These are phyloP conservation scores for Cladosporium colombiae DNA, from an alignment of 2,329 filamentous ascomycete genomes.

Conservation along the genomic window DNA sequence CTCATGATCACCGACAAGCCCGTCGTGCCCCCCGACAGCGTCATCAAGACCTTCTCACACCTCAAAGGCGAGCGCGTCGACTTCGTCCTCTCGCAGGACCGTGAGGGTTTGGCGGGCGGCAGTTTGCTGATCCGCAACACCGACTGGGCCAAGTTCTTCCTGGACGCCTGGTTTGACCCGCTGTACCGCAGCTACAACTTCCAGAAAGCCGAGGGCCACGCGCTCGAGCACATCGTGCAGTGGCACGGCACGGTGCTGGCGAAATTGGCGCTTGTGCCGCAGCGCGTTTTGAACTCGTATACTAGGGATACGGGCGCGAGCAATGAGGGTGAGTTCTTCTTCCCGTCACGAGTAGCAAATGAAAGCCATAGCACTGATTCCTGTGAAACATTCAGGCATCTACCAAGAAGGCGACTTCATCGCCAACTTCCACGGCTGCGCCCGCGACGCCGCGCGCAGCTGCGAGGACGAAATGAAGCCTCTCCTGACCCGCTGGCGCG, in stretches of 20 bases:
- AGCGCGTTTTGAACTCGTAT: constrained; percentile 81
- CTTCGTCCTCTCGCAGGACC: constrained; percentile 81
- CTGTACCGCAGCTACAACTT: constrained; percentile 94
- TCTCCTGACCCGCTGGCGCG: constrained; percentile 45
- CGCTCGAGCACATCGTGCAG: constrained; percentile 66
- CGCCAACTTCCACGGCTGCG: constrained; percentile 75
- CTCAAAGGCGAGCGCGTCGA: constrained; percentile 77
- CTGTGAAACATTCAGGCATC: constrained; percentile 38
- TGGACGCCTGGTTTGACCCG: constrained; percentile 96
- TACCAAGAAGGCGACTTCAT: constrained; percentile 86
- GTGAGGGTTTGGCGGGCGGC: constrained; percentile 70
- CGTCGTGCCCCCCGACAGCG: constrained; percentile 91
- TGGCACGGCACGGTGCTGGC: constrained; percentile 97
- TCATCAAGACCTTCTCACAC: constrained; percentile 90
- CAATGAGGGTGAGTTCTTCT: constrained; percentile 28
- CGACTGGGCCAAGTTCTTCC: constrained; percentile 88
- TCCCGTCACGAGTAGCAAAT: too few species aligned
- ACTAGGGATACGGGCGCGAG: constrained; percentile 46
- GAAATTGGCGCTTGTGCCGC: constrained; percentile 85
- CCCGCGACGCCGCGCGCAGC: constrained; percentile 52
- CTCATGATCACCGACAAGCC: constrained; percentile 83
- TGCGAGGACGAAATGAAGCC: constrained; percentile 69
- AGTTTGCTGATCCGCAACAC: constrained; percentile 81
- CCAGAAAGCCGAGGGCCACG: constrained; percentile 89
- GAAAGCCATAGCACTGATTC: constrained; percentile 21